Evolutionary conservation across 176 grass and related monocot species (phyloP), one percentile per base, ranked within the genome.

Genomic region (Bothriochloa decipiens): DNA sequence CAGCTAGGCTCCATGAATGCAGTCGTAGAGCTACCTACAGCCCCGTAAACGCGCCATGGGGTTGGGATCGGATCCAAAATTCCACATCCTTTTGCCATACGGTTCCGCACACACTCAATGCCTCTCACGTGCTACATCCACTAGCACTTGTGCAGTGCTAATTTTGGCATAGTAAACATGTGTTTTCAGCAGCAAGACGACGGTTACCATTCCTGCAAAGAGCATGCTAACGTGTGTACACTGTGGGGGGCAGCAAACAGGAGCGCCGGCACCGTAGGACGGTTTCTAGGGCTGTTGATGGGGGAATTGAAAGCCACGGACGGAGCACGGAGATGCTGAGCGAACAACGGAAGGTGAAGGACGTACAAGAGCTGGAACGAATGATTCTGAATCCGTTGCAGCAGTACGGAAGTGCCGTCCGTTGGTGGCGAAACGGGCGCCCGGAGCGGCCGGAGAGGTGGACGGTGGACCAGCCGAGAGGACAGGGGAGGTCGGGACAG

Each of bases 1-100:
- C 83, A 86, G 67, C 55, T 65, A 80, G n/a, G 68, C 22, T 73
- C 6, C 41, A 73, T 73, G 76, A 80, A 80, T 80, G 67, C 55
- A 4, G 23, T 9, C 18, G 61, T 47, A 37, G 18, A 43, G 69
- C 25, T 43, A 68, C 52, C 26, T 43, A 1, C 33, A n/a, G n/a
- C 33, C 45, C 33, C 47, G 23, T 69, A 42, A 6, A 42, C 41
- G 11, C 27, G 2, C 7, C 3, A 36, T 35, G 46, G 62, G 47
- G 23, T 77, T 35, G 33, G 18, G 3, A 37, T 26, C 25, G 74
- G 46, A 70, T 85, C 47, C 37, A 14, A 28, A 53, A 39, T 50
- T 20, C 18, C 65, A 70, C 46, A 52, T 57, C 65, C 42, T 61
- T 7, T 7, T 15, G 41, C 41, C 68, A 36, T 18, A n/a, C 33